Evolutionary conservation across 257 asterid species (phyloP).

Genomic region (Solanum habrochaites): DNA sequence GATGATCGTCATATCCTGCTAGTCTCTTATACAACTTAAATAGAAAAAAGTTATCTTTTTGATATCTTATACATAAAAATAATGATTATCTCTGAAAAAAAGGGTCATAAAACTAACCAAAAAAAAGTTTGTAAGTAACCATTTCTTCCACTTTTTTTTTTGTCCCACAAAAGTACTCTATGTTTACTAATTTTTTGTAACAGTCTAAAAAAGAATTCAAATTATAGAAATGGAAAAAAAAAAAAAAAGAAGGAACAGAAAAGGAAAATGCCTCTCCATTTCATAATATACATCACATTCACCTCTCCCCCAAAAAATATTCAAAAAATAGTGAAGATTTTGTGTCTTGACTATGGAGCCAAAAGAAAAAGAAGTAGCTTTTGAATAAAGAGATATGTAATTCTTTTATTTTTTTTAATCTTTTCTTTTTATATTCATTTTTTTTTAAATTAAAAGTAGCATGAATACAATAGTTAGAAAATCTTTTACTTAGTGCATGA

Average conservation of each 20-base stretch:
- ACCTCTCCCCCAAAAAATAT: background rate
- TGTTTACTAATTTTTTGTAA: background rate
- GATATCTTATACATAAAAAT: background rate
- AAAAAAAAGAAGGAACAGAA: background rate
- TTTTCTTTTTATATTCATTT: background rate
- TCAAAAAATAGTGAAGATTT: background rate
- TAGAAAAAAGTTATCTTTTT: background rate
- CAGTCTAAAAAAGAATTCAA: background rate
- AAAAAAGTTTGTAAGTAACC: background rate
- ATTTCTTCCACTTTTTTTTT: background rate
- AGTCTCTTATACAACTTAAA: background rate
- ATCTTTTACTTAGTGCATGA: background rate
- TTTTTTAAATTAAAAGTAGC: background rate
- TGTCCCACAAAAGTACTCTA: background rate
- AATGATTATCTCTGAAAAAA: background rate
- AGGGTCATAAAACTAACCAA: too few relatives aligned
- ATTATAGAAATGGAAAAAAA: background rate
- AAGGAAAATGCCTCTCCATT: background rate
- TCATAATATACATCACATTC: constrained; percentile 12
- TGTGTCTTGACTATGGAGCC: background rate
- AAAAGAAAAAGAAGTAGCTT: background rate
- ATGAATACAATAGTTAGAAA: background rate
- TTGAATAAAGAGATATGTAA: background rate
- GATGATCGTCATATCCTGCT: background rate
- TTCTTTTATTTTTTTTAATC: background rate